A percentile compares a stretch with the other conserved stretches of the same genome.
Evolutionary conservation across 768 basidiomycete species (phyloP).

Genomic region (Tricholoma saponaceum): DNA sequence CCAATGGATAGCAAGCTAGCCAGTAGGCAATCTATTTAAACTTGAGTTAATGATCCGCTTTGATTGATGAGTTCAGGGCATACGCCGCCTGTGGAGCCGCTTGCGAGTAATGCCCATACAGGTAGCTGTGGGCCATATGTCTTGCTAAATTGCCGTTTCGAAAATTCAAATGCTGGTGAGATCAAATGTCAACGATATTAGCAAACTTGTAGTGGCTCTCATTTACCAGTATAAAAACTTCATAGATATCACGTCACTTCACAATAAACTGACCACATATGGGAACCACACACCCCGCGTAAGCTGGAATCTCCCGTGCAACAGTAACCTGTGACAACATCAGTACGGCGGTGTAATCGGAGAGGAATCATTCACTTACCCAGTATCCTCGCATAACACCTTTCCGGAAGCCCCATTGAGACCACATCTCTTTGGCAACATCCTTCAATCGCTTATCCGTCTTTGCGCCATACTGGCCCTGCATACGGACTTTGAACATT

Average conservation of each 20-base stretch:
- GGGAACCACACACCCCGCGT: slow-evolving; percentile 65
- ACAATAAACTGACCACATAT: background rate
- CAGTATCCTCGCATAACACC: slow-evolving; percentile 98
- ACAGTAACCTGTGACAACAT: slow-evolving; percentile 65
- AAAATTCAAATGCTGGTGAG: slow-evolving; percentile 75
- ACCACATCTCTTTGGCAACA: slow-evolving; percentile 82
- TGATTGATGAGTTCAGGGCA: slow-evolving; percentile 22
- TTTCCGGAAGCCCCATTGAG: slow-evolving; percentile 75
- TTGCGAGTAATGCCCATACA: slow-evolving; percentile 80
- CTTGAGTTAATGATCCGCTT: background rate
- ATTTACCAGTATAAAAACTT: slow-evolving; percentile 66
- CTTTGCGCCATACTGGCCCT: slow-evolving; percentile 85
- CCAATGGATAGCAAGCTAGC: slow-evolving; percentile 89
- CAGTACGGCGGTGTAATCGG: background rate
- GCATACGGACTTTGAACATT: slow-evolving; percentile 99
- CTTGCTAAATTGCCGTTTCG: slow-evolving; percentile 71
- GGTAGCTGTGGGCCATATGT: slow-evolving; percentile 67
- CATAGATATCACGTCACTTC: background rate
- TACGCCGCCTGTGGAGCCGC: slow-evolving; percentile 82
- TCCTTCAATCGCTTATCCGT: slow-evolving; percentile 74
- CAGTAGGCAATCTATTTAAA: slow-evolving; percentile 76
- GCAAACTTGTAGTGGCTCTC: background rate
- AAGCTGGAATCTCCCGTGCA: slow-evolving; percentile 91
- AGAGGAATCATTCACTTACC: slow-evolving; percentile 43
- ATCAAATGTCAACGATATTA: background rate